Conservation (phyloP, 805 yeast genomes). For the Ascoidea rubescens region DNA sequence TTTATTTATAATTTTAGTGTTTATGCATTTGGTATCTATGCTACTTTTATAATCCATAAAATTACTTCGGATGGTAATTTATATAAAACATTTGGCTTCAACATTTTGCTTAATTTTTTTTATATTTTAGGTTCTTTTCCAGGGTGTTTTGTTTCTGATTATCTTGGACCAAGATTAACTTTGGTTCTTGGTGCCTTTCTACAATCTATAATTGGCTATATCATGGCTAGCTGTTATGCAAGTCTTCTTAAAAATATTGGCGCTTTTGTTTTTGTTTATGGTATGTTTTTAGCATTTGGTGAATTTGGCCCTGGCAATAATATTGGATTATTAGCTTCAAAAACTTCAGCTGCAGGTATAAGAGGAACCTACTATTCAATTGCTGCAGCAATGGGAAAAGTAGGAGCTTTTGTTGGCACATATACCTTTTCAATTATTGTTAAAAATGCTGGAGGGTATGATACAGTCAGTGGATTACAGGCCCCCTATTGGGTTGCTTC, state of each 20-base stretch:
- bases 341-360: slow-evolving; percentile 73
- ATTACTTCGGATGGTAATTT: slow-evolving; percentile 48
- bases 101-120: slow-evolving; percentile 73
- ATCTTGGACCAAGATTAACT: slow-evolving; percentile 81
- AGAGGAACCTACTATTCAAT: slow-evolving; percentile 87
- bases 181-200: slow-evolving; percentile 49
- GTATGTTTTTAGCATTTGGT: slow-evolving; percentile 77
- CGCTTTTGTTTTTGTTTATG: slow-evolving; percentile 75
- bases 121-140: slow-evolving; percentile 82
- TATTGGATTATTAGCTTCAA: slow-evolving; percentile 77
- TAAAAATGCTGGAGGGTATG: slow-evolving; percentile 40
- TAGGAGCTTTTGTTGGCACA: slow-evolving; percentile 88
- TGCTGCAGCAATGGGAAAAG: slow-evolving; percentile 84
- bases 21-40: slow-evolving; percentile 79
- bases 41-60: slow-evolving; percentile 49
- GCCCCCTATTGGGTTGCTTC: slow-evolving; percentile 79
- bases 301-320: slow-evolving; percentile 94
- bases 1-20: slow-evolving; percentile 80
- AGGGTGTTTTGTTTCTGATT: slow-evolving; percentile 81
- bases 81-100: slow-evolving; percentile 82
- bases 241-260: slow-evolving; percentile 47
- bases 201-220: slow-evolving; percentile 72
- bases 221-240: slow-evolving; percentile 63
- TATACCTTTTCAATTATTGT: slow-evolving; percentile 78
- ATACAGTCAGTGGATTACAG: slow-evolving; percentile 40